Evolutionary conservation across 2,329 filamentous ascomycete genomes (phyloP).

Genomic region (Apiospora sp.): DNA sequence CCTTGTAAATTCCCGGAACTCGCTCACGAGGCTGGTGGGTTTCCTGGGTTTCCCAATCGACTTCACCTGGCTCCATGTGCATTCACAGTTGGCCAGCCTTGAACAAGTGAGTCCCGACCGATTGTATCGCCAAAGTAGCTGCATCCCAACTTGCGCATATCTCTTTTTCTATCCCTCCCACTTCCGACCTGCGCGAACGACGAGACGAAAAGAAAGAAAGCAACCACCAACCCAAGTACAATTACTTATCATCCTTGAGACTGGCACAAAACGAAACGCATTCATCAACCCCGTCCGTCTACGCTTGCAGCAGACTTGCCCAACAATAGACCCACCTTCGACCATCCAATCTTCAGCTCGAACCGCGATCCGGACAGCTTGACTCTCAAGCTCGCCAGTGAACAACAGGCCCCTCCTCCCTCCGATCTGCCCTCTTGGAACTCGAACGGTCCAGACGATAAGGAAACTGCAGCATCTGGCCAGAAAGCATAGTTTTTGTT

Average conservation of each 20-base stretch:
- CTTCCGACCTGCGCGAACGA: background rate
- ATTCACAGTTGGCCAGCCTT: conserved; percentile 13
- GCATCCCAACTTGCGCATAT: background rate
- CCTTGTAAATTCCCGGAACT: conserved; percentile 3
- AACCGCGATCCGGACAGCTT: conserved; percentile 20
- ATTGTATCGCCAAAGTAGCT: conserved; percentile 17
- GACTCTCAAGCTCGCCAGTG: conserved; percentile 5
- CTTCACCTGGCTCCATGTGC: conserved; percentile 5
- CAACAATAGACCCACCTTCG: conserved; percentile 11
- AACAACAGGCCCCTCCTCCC: background rate
- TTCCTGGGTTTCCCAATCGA: conserved; percentile 16
- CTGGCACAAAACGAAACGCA: background rate
- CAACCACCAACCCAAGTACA: background rate
- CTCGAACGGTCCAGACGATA: background rate
- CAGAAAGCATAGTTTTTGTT: conserved; percentile 16
- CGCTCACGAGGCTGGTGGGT: conserved; percentile 15
- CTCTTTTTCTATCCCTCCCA: background rate
- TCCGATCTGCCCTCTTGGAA: background rate
- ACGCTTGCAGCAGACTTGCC: conserved; percentile 16
- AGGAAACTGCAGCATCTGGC: background rate
- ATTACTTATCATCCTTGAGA: background rate
- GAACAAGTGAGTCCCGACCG: conserved; percentile 5
- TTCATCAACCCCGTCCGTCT: background rate
- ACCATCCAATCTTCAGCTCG: conserved; percentile 22
- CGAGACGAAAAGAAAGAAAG: background rate